Base-by-base conservation (phyloP, 129 eudicot genomes). In the Centella asiatica region DNA sequence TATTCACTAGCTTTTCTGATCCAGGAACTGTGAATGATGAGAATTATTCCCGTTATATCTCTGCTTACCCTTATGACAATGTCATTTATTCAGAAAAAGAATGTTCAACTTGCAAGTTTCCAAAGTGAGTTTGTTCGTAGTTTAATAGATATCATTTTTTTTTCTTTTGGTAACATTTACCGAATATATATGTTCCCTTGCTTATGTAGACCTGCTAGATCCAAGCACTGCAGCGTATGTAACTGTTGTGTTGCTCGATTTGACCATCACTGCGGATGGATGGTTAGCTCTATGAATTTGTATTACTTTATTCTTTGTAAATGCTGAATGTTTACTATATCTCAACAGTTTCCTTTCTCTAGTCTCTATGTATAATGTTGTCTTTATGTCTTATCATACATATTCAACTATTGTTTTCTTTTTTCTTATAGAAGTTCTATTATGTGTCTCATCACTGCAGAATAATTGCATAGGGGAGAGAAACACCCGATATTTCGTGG, bases 221-320 rank as follows among this genome's bases (percentile, higher is more conserved):
- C 98, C 57, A 90, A 90, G 77, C 98, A 90, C 71, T 90, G 98
- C 80, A 82, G 88, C 54, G 61, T 90, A 66, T 90, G 98, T 60
- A 66, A 80, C 27, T 90, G 85, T 23, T 90, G 95, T 80, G 98
- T 90, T 60, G 98, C 98, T 26, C 87, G 98, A 64, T 90, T 90
- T 68, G 98, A 90, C 69, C 98, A 90, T 82, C 98, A 90, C 48
- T 90, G 98, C 69, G 98, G 94, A 77, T 90, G 98, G 98, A 87
- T 90, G 98, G 98, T 90, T 50, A 27, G 94, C 65, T 69, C 42
- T 19, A 39, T 54, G 39, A n/a, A 31, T 57, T 34, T 34, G 8
- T 19, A 15, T 34, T 29, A 39, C 27, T 26, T 49, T 31, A 17
- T 19, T 28, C 18, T 32, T 28, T 17, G n/a, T 22, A 4, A 52